A percentile compares a stretch with the other conserved stretches of the same genome.
Conservation (phyloP, 495 filamentous ascomycete species). For the Xylaria longipes region DNA sequence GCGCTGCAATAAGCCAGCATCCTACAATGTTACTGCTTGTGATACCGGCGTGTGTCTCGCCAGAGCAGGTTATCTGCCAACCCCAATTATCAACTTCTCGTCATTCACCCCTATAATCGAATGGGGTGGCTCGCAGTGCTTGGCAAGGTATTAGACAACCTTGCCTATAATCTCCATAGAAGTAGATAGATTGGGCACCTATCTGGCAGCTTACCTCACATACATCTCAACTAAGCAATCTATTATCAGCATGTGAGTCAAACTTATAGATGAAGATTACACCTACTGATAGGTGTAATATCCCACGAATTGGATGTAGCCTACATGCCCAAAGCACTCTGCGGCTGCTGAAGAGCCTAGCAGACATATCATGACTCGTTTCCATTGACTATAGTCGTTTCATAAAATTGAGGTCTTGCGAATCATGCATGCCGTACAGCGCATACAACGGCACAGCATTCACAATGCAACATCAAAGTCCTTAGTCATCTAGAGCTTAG, state of each 20-base stretch:
- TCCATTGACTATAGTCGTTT: background rate
- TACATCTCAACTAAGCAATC: constrained; percentile 7
- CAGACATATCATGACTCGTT: background rate
- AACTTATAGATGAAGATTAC: constrained; percentile 14
- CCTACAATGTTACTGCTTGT: constrained; percentile 2
- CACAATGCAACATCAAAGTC: background rate
- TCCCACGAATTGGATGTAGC: background rate
- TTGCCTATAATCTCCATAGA: background rate
- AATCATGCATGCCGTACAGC: background rate
- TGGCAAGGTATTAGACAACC: constrained; percentile 9
- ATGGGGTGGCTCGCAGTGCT: constrained; percentile 4
- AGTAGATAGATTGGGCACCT: background rate
- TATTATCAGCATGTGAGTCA: constrained; percentile 15
- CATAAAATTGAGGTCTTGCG: background rate
- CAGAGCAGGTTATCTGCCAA: background rate
- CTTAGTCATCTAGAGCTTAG: constrained; percentile 11
- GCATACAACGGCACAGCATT: background rate
- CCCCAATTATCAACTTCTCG: background rate
- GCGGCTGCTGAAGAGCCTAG: background rate
- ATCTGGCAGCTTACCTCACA: constrained; percentile 1
- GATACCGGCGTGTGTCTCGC: background rate
- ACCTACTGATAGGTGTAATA: background rate
- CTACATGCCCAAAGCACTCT: too few species aligned
- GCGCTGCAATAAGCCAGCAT: background rate
- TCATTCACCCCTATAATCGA: background rate